phyloP scores from a whole-genome alignment of 495 filamentous ascomycete genomes.

The Aspergillus egyptiacus region DNA sequence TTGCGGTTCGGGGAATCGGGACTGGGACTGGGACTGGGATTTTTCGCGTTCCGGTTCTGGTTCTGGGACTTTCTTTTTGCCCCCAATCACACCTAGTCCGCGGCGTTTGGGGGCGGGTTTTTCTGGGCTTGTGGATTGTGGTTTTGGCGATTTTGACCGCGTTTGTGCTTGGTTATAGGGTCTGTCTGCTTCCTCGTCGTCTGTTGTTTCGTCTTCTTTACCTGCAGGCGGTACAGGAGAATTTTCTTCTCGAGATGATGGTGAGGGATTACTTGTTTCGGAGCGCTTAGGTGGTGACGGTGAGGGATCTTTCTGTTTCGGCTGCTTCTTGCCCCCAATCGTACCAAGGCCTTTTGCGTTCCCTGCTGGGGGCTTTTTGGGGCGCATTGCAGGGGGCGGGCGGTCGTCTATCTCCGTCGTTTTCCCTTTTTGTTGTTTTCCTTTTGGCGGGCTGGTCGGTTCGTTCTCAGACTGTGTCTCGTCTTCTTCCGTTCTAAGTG shows the following conservation, averaged over 20 bases:
- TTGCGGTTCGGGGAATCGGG: slow-evolving; percentile 4
- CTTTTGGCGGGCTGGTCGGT: background rate
- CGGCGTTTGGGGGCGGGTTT: slow-evolving; percentile 12
- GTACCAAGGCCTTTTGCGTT: slow-evolving; percentile 16
- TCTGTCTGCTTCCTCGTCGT: background rate
- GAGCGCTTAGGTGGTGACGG: background rate
- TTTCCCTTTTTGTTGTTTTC: slow-evolving; percentile 1
- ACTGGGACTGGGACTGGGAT: background rate
- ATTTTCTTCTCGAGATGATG: background rate
- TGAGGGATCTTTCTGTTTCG: slow-evolving; percentile 3
- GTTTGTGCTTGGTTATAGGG: background rate
- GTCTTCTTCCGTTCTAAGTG: background rate
- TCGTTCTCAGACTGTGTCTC: slow-evolving; percentile 3
- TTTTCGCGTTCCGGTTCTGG: background rate
- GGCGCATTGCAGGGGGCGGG: slow-evolving; percentile 1
- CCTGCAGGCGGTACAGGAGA: background rate
- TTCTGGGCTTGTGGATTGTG: background rate
- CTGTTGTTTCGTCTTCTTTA: background rate
- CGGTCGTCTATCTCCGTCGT: background rate
- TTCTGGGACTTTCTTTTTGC: slow-evolving; percentile 22
- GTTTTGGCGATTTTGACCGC: background rate
- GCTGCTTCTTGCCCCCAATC: slow-evolving; percentile 21
- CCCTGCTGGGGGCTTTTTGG: slow-evolving; percentile 10
- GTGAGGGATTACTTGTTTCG: background rate
- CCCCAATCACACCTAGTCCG: slow-evolving; percentile 34